Evolutionary conservation across 768 basidiomycete genomes (phyloP), one percentile per base, ranked within the genome.

Genomic region (Hygrophorus russula): DNA sequence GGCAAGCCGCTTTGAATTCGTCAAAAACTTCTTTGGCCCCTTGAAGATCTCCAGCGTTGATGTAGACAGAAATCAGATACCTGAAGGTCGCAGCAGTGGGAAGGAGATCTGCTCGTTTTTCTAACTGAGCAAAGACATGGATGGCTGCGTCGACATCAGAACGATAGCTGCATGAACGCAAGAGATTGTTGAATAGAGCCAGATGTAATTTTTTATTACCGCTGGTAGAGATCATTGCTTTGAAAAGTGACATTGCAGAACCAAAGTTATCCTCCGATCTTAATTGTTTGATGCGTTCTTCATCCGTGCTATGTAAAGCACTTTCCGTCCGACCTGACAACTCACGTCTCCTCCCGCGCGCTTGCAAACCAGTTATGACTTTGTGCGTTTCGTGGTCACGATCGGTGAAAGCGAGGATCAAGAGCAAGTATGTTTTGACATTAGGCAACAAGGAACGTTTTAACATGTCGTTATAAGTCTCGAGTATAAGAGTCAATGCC

Each of bases 401-500:
- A 19, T 69, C 61, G 3, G 75, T 73, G 44, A 92, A 70, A 0
- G 76, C 75, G 0, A 58, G 49, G 44, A 94, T 76, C 36, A 90
- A 66, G 29, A 60, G 56, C 20, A 66, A 54, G 57, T 87, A 90
- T 0, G 86, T 89, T 35, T 57, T 51, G 10, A 62, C 44, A 40
- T 80, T 80, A 7, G 92, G 89, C 0, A 72, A 53, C 3, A 91
- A 56, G 13, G 74, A 71, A 24, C 62, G 67, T 19, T 68, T 62
- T 45, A 90, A 62, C 70, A 93, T 76, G 38, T 76, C 67, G 49
- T 86, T 74, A 63, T 92, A 93, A 2, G 78, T 69, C 39, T 78
- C 73, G 42, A 84, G 57, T 30, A 89, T 60, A 33, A 70, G 55
- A 0, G 68, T 59, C 24, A 87, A 67, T 5, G 78, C 74, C 48